Percentiles rank a stretch among this genome's conserved stretches.
Evolutionary conservation across 2,329 filamentous ascomycete genomes (phyloP).

Genomic region (Mollisiaceae sp.): DNA sequence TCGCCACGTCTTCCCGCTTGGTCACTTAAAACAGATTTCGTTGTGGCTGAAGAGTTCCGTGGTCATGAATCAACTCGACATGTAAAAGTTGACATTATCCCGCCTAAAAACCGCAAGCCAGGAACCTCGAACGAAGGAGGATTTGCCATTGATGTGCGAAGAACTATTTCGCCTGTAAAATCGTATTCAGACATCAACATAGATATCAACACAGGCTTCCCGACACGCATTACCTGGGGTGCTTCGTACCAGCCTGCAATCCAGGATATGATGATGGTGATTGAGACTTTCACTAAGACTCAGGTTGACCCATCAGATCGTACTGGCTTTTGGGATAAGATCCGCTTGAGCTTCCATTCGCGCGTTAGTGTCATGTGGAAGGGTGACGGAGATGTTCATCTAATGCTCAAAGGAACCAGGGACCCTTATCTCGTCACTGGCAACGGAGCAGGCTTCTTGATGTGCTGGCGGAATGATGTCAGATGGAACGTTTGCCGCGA

Average conservation of each 20-base stretch:
- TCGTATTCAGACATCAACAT: constrained; percentile 92
- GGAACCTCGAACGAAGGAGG: constrained; percentile 61
- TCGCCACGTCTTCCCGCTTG: constrained; percentile 80
- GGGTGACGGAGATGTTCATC: constrained; percentile 92
- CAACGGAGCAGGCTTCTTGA: constrained; percentile 91
- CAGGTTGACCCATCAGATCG: constrained; percentile 91
- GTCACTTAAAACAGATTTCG: constrained; percentile 87
- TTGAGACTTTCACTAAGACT: constrained; percentile 96
- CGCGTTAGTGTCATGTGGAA: constrained; percentile 89
- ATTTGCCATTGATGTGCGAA: constrained; percentile 84
- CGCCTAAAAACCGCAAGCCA: constrained; percentile 64
- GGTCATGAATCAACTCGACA: constrained; percentile 79
- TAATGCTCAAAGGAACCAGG: constrained; percentile 87
- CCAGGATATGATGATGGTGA: constrained; percentile 99
- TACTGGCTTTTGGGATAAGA: constrained; percentile 99
- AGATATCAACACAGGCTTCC: constrained; percentile 90
- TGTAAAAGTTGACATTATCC: constrained; percentile 83
- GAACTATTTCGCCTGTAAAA: constrained; percentile 94
- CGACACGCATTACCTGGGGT: constrained; percentile 95
- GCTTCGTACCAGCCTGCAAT: constrained; percentile 97
- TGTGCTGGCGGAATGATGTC: constrained; percentile 98
- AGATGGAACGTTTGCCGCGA: constrained; percentile 83
- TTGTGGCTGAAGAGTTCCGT: constrained; percentile 92
- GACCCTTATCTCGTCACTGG: constrained; percentile 95
- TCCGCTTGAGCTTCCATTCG: constrained; percentile 92